Evolutionary conservation across 805 yeast species (phyloP), one percentile per base, ranked within the genome.

Genomic region (Pichia kluyveri): DNA sequence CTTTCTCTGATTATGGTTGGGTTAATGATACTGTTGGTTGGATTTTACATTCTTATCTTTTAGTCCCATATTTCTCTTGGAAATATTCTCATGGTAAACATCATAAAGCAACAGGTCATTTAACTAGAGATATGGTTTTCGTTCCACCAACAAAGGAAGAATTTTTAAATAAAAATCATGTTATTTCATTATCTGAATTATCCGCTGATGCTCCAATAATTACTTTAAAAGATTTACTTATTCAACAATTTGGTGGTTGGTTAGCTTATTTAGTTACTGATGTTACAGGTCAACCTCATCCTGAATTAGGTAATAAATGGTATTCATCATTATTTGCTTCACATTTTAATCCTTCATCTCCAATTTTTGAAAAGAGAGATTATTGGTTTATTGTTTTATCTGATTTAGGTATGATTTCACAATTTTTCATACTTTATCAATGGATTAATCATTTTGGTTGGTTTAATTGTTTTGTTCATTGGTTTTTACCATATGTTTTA

Each of bases 41-140:
- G 95, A 63, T 83, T 38, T 69, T 87, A 53, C 96, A 86, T 69
- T 83, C 91, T 18, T 79, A 76, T 61, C 69, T 85, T 58, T 63
- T 85, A 59, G 96, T 87, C 32, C 96, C 96, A 42, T 86, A 82
- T 70, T 86, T 86, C 65, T 83, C 93, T 9, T 86, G 96, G 96
- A 83, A 86, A 60, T 80, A 72, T 66, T 70, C 86, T 43, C 96
- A 86, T 68, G 79, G 86, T 48, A 86, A 83, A 75, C 96, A 86
- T 70, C 96, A 86, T 74, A 86, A 87, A 73, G 86, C 90, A 50
- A 86, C 95, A 40, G 95, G 93, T 54, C 87, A 87, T 66, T 60
- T 86, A 63, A 70, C 82, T 38, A 77, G 88, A 63, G 96, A 86
- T 63, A 86, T 82, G 82, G 95, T 86, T 43, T 86, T 83, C 60